Percentiles rank a stretch among this genome's conserved stretches.
These are phyloP conservation scores for Cymbopogon citratus DNA, from an alignment of 176 grass and related monocot species.

Conservation along the genomic window DNA sequence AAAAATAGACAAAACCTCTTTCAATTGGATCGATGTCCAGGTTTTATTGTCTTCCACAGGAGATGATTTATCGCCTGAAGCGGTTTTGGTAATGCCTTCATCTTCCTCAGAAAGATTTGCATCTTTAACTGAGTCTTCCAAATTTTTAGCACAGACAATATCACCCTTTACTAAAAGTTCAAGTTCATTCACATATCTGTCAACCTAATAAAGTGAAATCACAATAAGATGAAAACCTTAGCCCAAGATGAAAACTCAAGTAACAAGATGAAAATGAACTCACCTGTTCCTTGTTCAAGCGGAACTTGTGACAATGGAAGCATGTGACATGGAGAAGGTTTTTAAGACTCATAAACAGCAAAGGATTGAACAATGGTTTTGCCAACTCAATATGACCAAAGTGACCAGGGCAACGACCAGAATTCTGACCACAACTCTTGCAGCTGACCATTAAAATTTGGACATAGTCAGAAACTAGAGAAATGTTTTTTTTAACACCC, in stretches of 20 bases:
- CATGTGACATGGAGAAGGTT: conserved; percentile 61
- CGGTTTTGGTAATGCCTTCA: conserved; percentile 26
- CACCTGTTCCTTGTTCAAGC: conserved; percentile 47
- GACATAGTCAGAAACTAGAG: conserved; percentile 10
- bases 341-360: conserved; percentile 59
- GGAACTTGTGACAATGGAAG: conserved; percentile 79
- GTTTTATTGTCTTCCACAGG: conserved; percentile 22
- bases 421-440: conserved; percentile 73
- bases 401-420: conserved; percentile 66
- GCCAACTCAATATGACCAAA: conserved; percentile 87
- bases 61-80: conserved; percentile 32
- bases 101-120: conserved; percentile 25
- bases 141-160: conserved; percentile 53
- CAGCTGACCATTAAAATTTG: conserved; percentile 47
- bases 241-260: background rate
- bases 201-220: conserved; percentile 45
- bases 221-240: background rate
- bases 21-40: conserved; percentile 76
- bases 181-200: conserved; percentile 47
- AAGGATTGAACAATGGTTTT: conserved; percentile 68
- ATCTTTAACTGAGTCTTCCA: conserved; percentile 33
- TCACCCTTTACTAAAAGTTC: conserved; percentile 64
- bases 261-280: background rate
- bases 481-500: background rate
- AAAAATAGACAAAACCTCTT: conserved; percentile 55